Evolutionary conservation across 208 protist species (phyloP).

Genomic region (Wallacemonas sp.): DNA sequence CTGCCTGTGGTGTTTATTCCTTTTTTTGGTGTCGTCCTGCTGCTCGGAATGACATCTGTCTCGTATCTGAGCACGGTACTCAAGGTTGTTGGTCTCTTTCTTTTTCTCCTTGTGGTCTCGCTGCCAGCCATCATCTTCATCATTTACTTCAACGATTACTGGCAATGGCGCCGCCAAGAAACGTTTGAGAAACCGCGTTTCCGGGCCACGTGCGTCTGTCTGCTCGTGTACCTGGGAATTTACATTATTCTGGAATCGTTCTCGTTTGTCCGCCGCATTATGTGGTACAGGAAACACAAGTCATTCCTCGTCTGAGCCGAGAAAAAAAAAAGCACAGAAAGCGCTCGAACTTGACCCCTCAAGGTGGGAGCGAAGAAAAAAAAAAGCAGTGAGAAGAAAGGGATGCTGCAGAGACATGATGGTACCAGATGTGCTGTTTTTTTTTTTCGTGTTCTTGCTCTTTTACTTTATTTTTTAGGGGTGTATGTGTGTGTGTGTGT

Average conservation of each 20-base stretch:
- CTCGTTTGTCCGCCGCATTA: too few relatives aligned
- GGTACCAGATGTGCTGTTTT: too few relatives aligned
- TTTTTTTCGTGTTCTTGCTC: too few relatives aligned
- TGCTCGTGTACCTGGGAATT: background rate
- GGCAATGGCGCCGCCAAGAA: constrained; percentile 2
- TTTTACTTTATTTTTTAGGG: too few relatives aligned
- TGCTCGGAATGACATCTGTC: background rate
- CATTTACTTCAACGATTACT: background rate
- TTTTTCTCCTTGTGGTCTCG: background rate
- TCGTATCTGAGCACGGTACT: background rate
- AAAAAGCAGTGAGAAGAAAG: background rate
- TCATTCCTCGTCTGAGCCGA: too few relatives aligned
- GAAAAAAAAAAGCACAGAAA: too few relatives aligned
- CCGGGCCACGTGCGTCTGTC: background rate
- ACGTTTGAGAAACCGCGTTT: background rate
- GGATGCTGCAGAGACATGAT: background rate
- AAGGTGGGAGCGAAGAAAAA: too few relatives aligned
- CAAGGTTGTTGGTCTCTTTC: background rate
- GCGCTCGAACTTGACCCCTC: too few relatives aligned
- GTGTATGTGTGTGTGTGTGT: too few relatives aligned
- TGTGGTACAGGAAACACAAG: too few relatives aligned
- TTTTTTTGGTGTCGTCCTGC: background rate
- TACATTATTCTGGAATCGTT: too few relatives aligned
- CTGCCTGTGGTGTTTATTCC: background rate
- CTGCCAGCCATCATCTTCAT: background rate